Conservation (phyloP, 2,329 filamentous ascomycete species). For the Hymenoscyphus repandus region DNA sequence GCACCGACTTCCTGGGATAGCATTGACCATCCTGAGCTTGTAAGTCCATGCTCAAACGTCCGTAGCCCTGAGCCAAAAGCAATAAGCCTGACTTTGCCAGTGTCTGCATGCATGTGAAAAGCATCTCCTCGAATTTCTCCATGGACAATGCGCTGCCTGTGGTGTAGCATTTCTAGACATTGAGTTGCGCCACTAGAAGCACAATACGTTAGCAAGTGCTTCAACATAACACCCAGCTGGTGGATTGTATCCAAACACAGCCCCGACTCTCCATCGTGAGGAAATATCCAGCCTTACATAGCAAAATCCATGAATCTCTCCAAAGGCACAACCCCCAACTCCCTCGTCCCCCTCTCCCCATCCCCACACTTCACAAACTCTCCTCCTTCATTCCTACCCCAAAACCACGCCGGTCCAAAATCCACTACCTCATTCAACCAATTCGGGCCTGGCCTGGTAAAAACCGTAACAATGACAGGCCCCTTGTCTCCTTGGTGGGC, state of each 20-base stretch:
- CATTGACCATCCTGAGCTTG: slow-evolving; percentile 78
- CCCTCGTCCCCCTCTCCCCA: slow-evolving; percentile 37
- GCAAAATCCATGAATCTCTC: slow-evolving; percentile 84
- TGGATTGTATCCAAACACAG: no score
- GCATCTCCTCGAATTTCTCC: slow-evolving; percentile 88
- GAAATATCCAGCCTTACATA: slow-evolving; percentile 46
- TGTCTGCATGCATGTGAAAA: slow-evolving; percentile 76
- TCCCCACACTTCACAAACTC: slow-evolving; percentile 29
- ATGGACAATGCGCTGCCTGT: slow-evolving; percentile 79
- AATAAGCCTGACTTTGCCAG: slow-evolving; percentile 68
- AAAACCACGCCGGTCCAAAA: slow-evolving; percentile 71
- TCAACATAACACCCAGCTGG: no score
- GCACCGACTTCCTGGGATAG: slow-evolving; percentile 80
- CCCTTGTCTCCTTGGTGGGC: slow-evolving; percentile 63
- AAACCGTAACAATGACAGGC: slow-evolving; percentile 73
- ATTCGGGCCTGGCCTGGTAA: slow-evolving; percentile 72
- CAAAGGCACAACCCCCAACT: slow-evolving; percentile 60
- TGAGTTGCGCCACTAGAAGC: slow-evolving; percentile 60
- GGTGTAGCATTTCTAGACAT: slow-evolving; percentile 86
- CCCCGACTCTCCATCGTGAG: no score
- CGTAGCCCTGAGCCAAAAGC: slow-evolving; percentile 83
- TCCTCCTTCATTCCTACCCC: slow-evolving; percentile 47
- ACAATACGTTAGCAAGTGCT: no score
- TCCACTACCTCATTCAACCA: slow-evolving; percentile 66
- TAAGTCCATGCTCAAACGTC: slow-evolving; percentile 85